Evolutionary conservation across 495 filamentous ascomycete genomes (phyloP).

Genomic region (Talaromyces adpressus): DNA sequence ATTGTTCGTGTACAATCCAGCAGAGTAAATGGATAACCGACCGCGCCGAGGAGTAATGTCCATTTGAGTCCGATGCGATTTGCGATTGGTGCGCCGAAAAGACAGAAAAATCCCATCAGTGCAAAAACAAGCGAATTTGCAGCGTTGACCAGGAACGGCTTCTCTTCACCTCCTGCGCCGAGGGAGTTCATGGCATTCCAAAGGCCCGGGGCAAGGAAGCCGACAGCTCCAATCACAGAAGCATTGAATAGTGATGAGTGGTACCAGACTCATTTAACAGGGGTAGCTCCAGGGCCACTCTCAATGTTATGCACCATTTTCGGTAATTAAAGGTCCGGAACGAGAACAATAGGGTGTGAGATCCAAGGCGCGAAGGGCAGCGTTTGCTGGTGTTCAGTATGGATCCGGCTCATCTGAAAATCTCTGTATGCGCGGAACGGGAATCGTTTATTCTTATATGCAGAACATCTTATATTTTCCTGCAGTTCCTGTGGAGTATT

Average conservation of each 20-base stretch:
- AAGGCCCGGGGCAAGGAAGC: constrained; percentile 30
- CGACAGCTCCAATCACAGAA: constrained; percentile 26
- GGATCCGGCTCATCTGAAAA: neutral
- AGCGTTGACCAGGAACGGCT: constrained; percentile 54
- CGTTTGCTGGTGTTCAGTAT: neutral
- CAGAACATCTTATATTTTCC: neutral
- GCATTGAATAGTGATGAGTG: constrained; percentile 55
- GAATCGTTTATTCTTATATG: neutral
- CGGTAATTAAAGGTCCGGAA: neutral
- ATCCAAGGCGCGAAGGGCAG: neutral
- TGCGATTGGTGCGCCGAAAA: constrained; percentile 45
- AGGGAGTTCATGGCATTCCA: constrained; percentile 59
- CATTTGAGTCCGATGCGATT: constrained; percentile 54
- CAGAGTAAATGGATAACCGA: constrained; percentile 35
- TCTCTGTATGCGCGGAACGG: neutral
- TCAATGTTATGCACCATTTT: neutral
- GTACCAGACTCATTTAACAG: constrained; percentile 37
- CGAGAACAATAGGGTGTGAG: neutral
- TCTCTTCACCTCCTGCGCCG: constrained; percentile 55
- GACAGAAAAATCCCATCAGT: constrained; percentile 51
- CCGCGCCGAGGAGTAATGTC: constrained; percentile 51
- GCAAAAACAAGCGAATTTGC: constrained; percentile 59
- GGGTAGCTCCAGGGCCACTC: neutral
- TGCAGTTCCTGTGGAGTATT: neutral
- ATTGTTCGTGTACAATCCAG: constrained; percentile 60